These are phyloP conservation scores for Dissophora ornata DNA, from an alignment of 192 early-diverging fungal genomes.

Conservation along the genomic window DNA sequence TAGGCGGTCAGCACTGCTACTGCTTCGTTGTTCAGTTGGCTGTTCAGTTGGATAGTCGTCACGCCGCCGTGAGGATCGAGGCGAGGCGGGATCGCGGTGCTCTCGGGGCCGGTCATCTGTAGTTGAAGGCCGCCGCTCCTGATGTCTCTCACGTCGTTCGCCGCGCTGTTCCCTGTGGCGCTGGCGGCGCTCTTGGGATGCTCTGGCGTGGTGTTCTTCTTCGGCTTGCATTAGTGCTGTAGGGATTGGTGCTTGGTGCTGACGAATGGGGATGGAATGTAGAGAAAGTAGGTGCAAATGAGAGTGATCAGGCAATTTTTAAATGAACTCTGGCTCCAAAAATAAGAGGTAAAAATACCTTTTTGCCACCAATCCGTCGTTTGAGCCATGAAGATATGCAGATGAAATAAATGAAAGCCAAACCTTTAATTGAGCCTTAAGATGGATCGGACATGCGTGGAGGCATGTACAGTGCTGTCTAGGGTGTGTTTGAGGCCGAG, in stretches of 20 bases:
- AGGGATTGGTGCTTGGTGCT: too few species aligned
- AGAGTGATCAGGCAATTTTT: neutral
- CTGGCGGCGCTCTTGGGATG: constrained; percentile 14
- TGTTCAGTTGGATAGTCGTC: neutral
- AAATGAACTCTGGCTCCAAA: neutral
- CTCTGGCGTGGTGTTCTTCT: neutral
- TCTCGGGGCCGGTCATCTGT: neutral
- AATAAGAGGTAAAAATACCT: too few species aligned
- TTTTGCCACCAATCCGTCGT: too few species aligned
- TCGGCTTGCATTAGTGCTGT: constrained; percentile 1
- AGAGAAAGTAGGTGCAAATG: too few species aligned
- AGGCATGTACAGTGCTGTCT: too few species aligned
- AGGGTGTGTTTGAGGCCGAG: too few species aligned
- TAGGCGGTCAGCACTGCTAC: too few species aligned
- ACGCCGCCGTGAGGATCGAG: neutral
- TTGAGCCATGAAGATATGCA: too few species aligned
- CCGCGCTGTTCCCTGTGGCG: neutral
- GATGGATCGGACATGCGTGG: too few species aligned
- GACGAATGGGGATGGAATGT: too few species aligned
- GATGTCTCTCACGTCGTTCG: neutral
- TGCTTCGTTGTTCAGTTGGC: neutral
- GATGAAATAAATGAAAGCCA: too few species aligned
- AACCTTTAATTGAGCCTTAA: too few species aligned
- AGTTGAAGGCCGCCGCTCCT: neutral
- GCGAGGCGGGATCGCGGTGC: neutral